These are phyloP conservation scores for Adenanthera pavonina DNA, from an alignment of 306 rosid species.

Conservation along the genomic window DNA sequence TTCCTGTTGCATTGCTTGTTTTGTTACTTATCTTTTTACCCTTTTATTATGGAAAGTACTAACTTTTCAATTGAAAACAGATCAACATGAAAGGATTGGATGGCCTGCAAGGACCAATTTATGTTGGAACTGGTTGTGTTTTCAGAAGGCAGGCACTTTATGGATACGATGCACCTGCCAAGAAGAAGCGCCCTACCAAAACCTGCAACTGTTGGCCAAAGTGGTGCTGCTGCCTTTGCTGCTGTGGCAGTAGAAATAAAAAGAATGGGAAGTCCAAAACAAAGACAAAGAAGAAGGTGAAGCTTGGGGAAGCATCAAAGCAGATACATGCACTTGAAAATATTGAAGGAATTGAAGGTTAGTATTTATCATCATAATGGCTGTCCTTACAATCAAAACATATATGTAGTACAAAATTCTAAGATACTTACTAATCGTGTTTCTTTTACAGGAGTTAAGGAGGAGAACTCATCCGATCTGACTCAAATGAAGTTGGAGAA, in stretches of 20 bases:
- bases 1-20: background rate
- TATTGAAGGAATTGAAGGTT: conserved; percentile 81
- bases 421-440: conserved; percentile 2
- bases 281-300: conserved; percentile 78
- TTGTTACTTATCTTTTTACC: conserved; percentile 12
- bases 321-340: conserved; percentile 98
- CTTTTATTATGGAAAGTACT: conserved; percentile 29
- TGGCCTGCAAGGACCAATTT: conserved; percentile 96
- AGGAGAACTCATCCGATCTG: conserved; percentile 51
- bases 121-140: conserved; percentile 98
- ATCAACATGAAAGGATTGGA: conserved; percentile 99
- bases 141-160: conserved; percentile 94
- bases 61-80: conserved; percentile 54
- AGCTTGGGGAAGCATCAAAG: conserved; percentile 90
- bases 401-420: background rate
- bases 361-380: conserved; percentile 29
- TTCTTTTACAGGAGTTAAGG: conserved; percentile 58
- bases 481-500: conserved; percentile 81
- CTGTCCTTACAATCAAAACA: conserved; percentile 26
- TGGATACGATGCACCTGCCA: conserved; percentile 86
- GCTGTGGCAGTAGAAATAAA: conserved; percentile 63
- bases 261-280: conserved; percentile 63
- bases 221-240: conserved; percentile 82
- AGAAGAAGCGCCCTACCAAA: conserved; percentile 85
- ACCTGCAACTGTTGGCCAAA: conserved; percentile 98